phyloP scores from a whole-genome alignment of 2,329 filamentous ascomycete species.

The Arachnomyces sp. region DNA sequence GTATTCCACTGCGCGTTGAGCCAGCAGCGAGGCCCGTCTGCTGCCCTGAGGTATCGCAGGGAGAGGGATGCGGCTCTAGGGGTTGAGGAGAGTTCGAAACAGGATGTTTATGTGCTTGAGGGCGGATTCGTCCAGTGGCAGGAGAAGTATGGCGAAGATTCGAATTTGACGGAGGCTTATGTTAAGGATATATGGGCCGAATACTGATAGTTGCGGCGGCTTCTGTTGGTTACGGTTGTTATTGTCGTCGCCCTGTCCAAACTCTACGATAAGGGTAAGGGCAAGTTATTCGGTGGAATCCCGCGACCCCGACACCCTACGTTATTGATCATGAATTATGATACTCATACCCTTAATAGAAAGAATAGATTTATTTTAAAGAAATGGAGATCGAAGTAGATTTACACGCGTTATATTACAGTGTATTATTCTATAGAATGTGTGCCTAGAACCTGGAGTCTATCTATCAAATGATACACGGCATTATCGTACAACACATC shows the following conservation, averaged over 20 bases:
- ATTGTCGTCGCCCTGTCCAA: no score
- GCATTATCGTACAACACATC: conserved; percentile 7
- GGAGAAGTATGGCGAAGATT: conserved; percentile 66
- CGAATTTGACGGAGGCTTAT: conserved; percentile 74
- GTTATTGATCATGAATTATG: no score
- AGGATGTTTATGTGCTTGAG: conserved; percentile 74
- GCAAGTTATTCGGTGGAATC: no score
- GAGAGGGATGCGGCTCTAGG: conserved; percentile 52
- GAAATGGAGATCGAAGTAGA: no score
- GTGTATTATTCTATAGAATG: conserved; percentile 6
- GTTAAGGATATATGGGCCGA: conserved; percentile 75
- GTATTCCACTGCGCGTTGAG: conserved; percentile 92
- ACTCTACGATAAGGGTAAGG: no score
- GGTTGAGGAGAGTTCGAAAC: conserved; percentile 37
- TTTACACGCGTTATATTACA: no score
- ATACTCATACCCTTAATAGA: no score
- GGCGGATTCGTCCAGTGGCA: conserved; percentile 86
- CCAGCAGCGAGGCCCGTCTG: conserved; percentile 79
- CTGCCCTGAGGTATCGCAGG: conserved; percentile 63
- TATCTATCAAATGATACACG: conserved; percentile 7
- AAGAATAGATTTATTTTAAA: no score
- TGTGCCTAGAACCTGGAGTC: background rate
- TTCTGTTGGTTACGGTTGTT: background rate
- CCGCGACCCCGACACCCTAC: no score
- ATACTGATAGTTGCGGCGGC: conserved; percentile 19